Conservation (phyloP, 1,139 yeast species). For the Fermentozyma sake region DNA sequence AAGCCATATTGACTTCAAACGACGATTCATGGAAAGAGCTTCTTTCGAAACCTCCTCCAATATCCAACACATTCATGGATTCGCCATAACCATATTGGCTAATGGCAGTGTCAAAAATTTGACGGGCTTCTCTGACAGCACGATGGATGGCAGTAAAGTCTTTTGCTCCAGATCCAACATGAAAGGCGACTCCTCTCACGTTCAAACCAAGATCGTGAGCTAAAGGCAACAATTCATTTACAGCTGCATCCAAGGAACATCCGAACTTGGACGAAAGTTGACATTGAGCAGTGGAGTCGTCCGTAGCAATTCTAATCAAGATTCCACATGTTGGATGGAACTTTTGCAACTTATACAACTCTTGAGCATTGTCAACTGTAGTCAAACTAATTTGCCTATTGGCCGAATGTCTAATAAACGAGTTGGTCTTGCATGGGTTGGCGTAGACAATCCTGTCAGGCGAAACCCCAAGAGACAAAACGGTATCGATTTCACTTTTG, state of each 20-base stretch:
- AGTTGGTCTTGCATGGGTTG: constrained; percentile 86
- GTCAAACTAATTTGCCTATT: constrained; percentile 57
- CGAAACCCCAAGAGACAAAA: constrained; percentile 57
- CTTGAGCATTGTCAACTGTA: constrained; percentile 88
- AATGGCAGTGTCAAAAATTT: constrained; percentile 61
- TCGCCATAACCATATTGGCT: constrained; percentile 35
- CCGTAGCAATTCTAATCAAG: constrained; percentile 80
- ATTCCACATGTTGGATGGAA: constrained; percentile 67
- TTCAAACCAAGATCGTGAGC: constrained; percentile 61
- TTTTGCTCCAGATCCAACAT: constrained; percentile 91
- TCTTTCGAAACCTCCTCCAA: constrained; percentile 90
- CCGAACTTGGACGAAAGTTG: constrained; percentile 89
- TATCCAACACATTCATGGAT: constrained; percentile 57
- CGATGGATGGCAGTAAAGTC: constrained; percentile 64
- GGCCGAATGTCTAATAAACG: constrained; percentile 71
- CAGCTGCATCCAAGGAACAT: constrained; percentile 57
- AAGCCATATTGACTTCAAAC: constrained; percentile 48
- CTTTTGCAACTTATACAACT: constrained; percentile 66
- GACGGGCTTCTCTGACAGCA: constrained; percentile 70
- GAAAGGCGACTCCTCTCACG: constrained; percentile 87
- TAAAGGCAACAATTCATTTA: constrained; percentile 49
- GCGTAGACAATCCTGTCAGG: constrained; percentile 80
- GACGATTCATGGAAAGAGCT: constrained; percentile 65
- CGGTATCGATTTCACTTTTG: constrained; percentile 69
- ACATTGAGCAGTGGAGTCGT: constrained; percentile 85